Conservation (phyloP, 108 stramenopile genomes). For the Pseudonitzschia delicatissima region DNA sequence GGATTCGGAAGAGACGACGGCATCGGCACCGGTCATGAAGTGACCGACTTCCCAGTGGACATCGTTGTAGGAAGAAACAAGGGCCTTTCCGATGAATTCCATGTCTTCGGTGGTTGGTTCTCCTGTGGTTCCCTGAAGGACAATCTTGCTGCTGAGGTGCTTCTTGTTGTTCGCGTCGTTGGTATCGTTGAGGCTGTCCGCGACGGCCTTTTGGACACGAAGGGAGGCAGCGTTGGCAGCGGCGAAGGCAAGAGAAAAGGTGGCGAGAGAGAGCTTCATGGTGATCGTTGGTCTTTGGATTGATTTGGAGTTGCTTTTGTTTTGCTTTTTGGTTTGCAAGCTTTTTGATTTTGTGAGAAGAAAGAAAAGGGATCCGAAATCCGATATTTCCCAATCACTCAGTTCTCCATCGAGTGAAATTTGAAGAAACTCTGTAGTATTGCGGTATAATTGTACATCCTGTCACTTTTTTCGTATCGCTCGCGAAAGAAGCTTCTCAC, state of each 20-base stretch:
- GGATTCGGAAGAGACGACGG: not conserved
- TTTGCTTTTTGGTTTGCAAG: not conserved
- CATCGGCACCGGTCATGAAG: constrained; percentile 6
- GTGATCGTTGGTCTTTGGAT: not conserved
- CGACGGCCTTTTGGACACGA: not conserved
- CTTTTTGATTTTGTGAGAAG: constrained; percentile 5
- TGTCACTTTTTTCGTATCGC: too few species aligned
- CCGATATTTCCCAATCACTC: not conserved
- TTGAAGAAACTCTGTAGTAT: not conserved
- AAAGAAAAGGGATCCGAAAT: not conserved
- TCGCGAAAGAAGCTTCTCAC: too few species aligned
- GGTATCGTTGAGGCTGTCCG: too few species aligned
- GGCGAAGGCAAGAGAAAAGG: constrained; percentile 1
- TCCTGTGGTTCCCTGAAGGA: constrained; percentile 8
- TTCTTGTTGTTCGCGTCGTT: not conserved
- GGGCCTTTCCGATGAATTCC: constrained; percentile 16
- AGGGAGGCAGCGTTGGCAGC: not conserved
- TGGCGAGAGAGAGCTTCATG: constrained; percentile 8
- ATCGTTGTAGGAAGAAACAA: constrained; percentile 17
- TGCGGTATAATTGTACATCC: not conserved
- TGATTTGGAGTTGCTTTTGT: not conserved
- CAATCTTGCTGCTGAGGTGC: not conserved
- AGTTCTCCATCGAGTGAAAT: not conserved
- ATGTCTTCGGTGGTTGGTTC: constrained; percentile 9
- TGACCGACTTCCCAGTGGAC: constrained; percentile 14